Base-by-base conservation (phyloP, 78 protist genomes). In the Dictyostelium firmibasis region DNA sequence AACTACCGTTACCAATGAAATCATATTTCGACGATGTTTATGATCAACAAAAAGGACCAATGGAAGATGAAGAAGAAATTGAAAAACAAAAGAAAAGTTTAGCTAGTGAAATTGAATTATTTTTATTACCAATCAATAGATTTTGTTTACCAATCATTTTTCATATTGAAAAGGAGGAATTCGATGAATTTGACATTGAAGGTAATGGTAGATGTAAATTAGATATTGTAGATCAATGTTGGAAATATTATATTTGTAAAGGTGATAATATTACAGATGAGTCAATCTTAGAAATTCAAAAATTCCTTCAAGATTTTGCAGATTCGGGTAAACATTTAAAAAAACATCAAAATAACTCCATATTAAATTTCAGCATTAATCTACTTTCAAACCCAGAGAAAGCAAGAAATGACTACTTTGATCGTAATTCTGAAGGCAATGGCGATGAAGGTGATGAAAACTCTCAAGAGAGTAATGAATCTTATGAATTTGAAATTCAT, bases 401-500 rank as follows among this genome's bases (percentile, higher is more conserved):
- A 41, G 33, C 69, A 9, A 76, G 93, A 57, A 75, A 86, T 38
- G 93, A 86, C 20, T 86, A 86, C 27, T 86, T 86, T 41, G 93
- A 86, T 25, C 20, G 93, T 33, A 60, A 78, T 27, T 23, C 57
- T 1, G 53, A 84, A 7, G 70, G 27, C 20, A 53, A 50, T 18
- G 81, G 41, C 1, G 87, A 83, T 7, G 82, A 72, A 31, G 25
- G 20, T 47, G 75, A 29, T 29, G 47, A 78, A 23, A 50, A 78
- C 20, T 20, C 50, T 18, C 53, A 41, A 35, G 64, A 78, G 14
- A 25, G 41, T 4, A 50, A 85, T 20, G 91, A 85, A n/a, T 25
- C 53, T 5, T 86, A 86, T 60, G 85, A 77, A n/a, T 86, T 67
- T 86, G 93, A 86, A 62, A 86, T 86, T 13, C 84, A 86, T 31